These are phyloP conservation scores for Fusarium avenaceum DNA, from an alignment of 2,329 filamentous ascomycete species.

Conservation along the genomic window DNA sequence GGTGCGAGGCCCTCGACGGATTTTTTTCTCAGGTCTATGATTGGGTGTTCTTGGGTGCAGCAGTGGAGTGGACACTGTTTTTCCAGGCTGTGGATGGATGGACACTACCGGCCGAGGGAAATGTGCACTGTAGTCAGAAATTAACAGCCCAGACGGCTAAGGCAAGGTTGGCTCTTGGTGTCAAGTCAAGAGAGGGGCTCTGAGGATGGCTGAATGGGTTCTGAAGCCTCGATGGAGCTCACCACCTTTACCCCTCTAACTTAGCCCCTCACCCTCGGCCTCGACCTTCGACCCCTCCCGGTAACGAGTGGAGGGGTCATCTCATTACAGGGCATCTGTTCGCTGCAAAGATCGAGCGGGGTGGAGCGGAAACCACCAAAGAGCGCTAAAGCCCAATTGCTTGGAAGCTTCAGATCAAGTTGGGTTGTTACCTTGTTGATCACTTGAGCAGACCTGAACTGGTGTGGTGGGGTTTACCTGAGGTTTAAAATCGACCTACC, in stretches of 20 bases:
- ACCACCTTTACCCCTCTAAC: constrained; percentile 7
- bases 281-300: constrained; percentile 26
- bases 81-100: constrained; percentile 40
- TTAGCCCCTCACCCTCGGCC: constrained; percentile 26
- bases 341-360: constrained; percentile 33
- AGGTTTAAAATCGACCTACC: constrained; percentile 3
- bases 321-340: constrained; percentile 32
- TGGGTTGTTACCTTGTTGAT: constrained; percentile 29
- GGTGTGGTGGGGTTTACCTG: constrained; percentile 9
- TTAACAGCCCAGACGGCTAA: constrained; percentile 22
- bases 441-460: constrained; percentile 13
- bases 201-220: neutral
- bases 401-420: constrained; percentile 22
- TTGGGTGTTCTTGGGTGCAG: constrained; percentile 50
- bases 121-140: constrained; percentile 15
- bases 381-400: constrained; percentile 13
- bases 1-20: constrained; percentile 53
- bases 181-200: constrained; percentile 22
- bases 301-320: constrained; percentile 30
- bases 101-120: constrained; percentile 41
- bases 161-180: constrained; percentile 6
- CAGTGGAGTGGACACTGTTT: constrained; percentile 50
- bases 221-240: constrained; percentile 28
- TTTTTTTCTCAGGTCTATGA: constrained; percentile 57
- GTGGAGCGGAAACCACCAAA: constrained; percentile 34